Conservation (phyloP, 305 asterid species). For the Withania somnifera region DNA sequence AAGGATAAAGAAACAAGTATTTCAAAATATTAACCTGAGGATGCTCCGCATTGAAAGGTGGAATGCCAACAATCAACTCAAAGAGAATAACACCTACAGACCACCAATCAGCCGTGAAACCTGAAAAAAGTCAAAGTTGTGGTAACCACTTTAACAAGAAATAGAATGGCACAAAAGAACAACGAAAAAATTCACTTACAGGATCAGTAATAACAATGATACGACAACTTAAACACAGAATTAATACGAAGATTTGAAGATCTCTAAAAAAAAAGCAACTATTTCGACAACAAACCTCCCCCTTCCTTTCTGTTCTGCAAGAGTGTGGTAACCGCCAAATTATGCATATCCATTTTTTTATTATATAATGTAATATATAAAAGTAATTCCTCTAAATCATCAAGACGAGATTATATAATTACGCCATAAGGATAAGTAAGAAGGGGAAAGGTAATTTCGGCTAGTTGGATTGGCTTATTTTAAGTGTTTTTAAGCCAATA, state of each 20-base stretch:
- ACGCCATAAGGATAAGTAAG: background rate
- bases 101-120: conserved; percentile 99
- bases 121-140: conserved; percentile 33
- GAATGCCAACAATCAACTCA: conserved; percentile 97
- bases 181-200: background rate
- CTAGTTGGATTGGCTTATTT: no score
- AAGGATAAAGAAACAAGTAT: background rate
- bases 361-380: background rate
- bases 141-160: background rate
- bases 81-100: conserved; percentile 96
- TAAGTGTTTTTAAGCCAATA: no score
- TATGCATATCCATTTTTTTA: background rate
- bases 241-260: background rate
- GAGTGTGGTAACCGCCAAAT: background rate
- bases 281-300: background rate
- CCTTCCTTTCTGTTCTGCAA: background rate
- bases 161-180: background rate
- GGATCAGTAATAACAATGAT: background rate
- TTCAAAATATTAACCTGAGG: conserved; percentile 69
- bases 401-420: background rate
- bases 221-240: background rate
- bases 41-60: conserved; percentile 98
- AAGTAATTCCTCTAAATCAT: background rate
- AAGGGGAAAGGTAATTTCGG: background rate
- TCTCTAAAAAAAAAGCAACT: background rate